Evolutionary conservation across 257 asterid species (phyloP).

Genomic region (Solanum etuberosum): DNA sequence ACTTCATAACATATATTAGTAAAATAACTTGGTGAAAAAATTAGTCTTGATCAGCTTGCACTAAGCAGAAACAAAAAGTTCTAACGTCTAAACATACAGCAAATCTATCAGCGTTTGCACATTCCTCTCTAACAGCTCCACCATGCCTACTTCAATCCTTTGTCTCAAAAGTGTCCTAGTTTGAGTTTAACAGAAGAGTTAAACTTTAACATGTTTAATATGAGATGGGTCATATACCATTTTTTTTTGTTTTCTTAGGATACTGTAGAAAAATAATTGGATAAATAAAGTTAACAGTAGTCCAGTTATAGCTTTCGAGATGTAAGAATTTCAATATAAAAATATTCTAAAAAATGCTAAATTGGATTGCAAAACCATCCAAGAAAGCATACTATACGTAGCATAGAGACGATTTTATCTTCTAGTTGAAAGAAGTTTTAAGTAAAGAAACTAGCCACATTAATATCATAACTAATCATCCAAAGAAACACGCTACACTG

Average conservation of each 20-base stretch:
- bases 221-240: background rate
- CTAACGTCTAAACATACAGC: background rate
- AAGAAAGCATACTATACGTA: background rate
- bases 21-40: background rate
- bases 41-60: background rate
- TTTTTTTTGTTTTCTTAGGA: background rate
- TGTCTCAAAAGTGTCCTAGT: background rate
- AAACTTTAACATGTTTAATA: background rate
- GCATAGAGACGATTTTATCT: background rate
- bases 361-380: background rate
- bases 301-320: background rate
- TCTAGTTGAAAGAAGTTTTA: background rate
- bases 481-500: background rate
- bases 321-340: background rate
- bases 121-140: background rate
- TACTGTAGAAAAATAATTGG: background rate
- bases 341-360: background rate
- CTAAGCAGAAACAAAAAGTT: background rate
- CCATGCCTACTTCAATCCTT: background rate
- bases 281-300: background rate
- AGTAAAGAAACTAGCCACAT: background rate
- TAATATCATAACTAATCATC: background rate
- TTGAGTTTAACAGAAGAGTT: background rate
- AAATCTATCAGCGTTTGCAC: background rate
- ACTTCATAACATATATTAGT: background rate